Evolutionary conservation across 1,284 basidiomycete genomes (phyloP).

Genomic region (Peniophora sp.): DNA sequence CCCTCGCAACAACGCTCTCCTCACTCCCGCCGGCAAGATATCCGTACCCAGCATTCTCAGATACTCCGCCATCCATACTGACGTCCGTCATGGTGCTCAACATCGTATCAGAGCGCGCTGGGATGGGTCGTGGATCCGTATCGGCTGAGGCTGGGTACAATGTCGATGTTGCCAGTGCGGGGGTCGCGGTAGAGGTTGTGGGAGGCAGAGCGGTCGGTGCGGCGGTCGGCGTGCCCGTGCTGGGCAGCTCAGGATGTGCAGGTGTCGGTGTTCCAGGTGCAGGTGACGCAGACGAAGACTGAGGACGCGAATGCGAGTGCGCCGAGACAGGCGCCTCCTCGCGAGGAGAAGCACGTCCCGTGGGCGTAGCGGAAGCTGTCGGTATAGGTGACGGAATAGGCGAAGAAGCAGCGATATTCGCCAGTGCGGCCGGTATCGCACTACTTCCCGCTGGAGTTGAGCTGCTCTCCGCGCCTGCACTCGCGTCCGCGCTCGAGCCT

Average conservation of each 20-base stretch:
- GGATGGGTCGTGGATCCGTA: neutral
- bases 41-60: slow-evolving; percentile 7
- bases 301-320: too few species aligned
- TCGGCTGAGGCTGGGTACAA: neutral
- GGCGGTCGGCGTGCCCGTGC: neutral
- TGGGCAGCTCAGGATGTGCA: neutral
- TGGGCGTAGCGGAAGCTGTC: neutral
- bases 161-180: neutral
- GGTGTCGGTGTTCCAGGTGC: too few species aligned
- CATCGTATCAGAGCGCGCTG: slow-evolving; percentile 1
- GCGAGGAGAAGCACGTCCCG: too few species aligned
- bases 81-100: neutral
- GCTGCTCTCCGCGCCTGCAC: neutral
- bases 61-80: slow-evolving; percentile 8
- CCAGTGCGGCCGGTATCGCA: neutral
- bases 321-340: too few species aligned
- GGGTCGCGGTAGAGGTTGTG: neutral
- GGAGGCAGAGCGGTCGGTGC: neutral
- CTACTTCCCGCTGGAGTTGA: neutral
- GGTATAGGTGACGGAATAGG: neutral
- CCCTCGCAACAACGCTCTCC: slow-evolving; percentile 9
- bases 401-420: neutral
- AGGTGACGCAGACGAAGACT: too few species aligned
- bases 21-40: slow-evolving; percentile 9
- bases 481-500: slow-evolving; percentile 2